Conservation (phyloP, 768 basidiomycete species). For the Ephemerocybe angulata region DNA sequence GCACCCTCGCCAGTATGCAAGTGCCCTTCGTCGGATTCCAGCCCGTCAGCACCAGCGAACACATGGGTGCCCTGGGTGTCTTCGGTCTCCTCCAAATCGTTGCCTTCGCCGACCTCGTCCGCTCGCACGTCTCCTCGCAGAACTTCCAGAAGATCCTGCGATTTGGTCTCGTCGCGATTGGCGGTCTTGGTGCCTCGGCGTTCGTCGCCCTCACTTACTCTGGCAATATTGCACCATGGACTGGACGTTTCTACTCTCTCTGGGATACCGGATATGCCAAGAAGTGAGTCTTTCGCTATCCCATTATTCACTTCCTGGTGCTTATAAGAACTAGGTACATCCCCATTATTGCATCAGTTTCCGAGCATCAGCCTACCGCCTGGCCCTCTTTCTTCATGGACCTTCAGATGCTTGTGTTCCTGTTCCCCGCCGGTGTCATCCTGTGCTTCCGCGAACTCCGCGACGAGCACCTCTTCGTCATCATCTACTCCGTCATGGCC, state of each 20-base stretch:
- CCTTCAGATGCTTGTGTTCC: conserved; percentile 93
- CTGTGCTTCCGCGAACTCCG: conserved; percentile 91
- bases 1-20: conserved; percentile 97
- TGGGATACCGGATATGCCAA: conserved; percentile 99
- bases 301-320: conserved; percentile 9
- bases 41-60: conserved; percentile 95
- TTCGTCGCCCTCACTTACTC: conserved; percentile 84
- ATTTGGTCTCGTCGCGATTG: conserved; percentile 62
- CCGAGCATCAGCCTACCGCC: conserved; percentile 98
- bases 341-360: conserved; percentile 98
- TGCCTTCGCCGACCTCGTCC: conserved; percentile 85
- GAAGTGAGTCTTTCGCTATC: conserved; percentile 59
- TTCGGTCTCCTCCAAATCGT: conserved; percentile 96
- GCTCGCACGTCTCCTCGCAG: conserved; percentile 84
- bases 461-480: conserved; percentile 97
- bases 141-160: conserved; percentile 87
- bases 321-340: conserved; percentile 58
- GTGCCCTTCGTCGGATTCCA: conserved; percentile 99
- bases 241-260: conserved; percentile 98
- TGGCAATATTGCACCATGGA: conserved; percentile 98
- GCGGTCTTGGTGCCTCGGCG: conserved; percentile 65
- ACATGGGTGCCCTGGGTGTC: conserved; percentile 97
- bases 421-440: conserved; percentile 95
- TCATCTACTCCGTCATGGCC: conserved; percentile 93
- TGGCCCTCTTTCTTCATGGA: conserved; percentile 99